These are phyloP conservation scores for Phytophthora boehmeriae DNA, from an alignment of 352 stramenopile genomes.

Conservation along the genomic window DNA sequence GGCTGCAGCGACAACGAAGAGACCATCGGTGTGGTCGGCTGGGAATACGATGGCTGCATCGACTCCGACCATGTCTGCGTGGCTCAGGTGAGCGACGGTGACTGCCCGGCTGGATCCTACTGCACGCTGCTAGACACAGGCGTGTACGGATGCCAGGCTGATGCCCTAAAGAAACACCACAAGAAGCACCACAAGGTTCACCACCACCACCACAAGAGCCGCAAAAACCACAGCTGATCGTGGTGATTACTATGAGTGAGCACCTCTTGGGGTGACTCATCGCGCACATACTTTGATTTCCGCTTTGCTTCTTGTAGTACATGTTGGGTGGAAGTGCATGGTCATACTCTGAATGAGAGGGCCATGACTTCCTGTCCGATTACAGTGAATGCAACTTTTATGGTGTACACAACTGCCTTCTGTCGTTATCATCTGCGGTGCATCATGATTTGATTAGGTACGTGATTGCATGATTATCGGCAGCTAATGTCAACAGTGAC, in stretches of 20 bases:
- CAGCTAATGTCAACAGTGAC: no score
- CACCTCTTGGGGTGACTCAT: background rate
- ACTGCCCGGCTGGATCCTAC: constrained; percentile 25
- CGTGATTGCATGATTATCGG: no score
- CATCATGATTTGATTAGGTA: no score
- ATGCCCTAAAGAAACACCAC: constrained; percentile 18
- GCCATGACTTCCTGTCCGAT: no score
- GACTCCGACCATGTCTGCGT: constrained; percentile 27
- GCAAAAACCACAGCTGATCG: constrained; percentile 4
- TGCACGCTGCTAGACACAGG: constrained; percentile 30
- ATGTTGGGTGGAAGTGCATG: no score
- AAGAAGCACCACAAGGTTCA: constrained; percentile 13
- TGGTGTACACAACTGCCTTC: no score
- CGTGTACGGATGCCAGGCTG: constrained; percentile 29
- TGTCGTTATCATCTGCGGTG: no score
- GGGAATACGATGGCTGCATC: constrained; percentile 47
- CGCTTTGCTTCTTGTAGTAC: background rate
- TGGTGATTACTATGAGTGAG: constrained; percentile 5
- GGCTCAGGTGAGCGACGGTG: constrained; percentile 23
- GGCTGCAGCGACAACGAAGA: constrained; percentile 20
- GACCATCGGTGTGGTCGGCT: constrained; percentile 31
- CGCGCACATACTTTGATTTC: background rate
- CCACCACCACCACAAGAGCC: constrained; percentile 14
- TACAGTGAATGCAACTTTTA: no score
- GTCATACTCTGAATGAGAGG: no score